These are phyloP conservation scores for Apiospora rasikravindrae DNA, from an alignment of 2,329 filamentous ascomycete genomes.

Conservation along the genomic window DNA sequence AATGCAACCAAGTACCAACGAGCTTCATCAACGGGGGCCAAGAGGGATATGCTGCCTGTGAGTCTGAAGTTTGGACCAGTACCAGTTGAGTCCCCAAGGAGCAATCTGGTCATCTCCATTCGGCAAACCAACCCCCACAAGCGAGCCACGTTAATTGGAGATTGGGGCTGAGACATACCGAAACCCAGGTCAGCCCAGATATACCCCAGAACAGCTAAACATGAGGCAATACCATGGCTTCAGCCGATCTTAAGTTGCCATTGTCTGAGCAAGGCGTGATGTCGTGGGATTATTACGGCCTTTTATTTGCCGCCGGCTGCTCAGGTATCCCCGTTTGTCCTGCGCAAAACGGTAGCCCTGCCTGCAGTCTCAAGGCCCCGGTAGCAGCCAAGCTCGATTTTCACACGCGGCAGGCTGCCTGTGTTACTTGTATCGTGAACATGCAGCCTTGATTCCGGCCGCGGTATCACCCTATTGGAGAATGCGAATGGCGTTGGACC, in stretches of 20 bases:
- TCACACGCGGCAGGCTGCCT: neutral
- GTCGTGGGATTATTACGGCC: neutral
- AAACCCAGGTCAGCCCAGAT: neutral
- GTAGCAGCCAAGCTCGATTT: neutral
- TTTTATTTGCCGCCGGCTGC: neutral
- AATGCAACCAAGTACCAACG: neutral
- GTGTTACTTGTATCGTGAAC: slow-evolving; percentile 8
- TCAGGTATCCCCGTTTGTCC: neutral
- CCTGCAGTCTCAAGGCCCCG: neutral
- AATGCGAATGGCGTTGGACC: neutral
- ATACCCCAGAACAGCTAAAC: neutral
- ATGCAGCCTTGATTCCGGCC: slow-evolving; percentile 3
- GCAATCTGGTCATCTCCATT: neutral
- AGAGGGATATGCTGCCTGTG: neutral
- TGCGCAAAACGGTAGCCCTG: neutral
- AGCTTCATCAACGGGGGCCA: neutral
- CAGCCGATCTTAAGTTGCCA: neutral
- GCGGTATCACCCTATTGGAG: slow-evolving; percentile 15
- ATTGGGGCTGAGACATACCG: neutral
- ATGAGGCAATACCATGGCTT: neutral
- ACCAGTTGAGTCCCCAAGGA: neutral
- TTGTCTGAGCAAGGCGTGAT: neutral
- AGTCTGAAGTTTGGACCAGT: neutral
- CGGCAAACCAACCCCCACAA: neutral
- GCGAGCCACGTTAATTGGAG: neutral